Conservation (phyloP, 768 basidiomycete genomes). For the Agaricus subrufescens region DNA sequence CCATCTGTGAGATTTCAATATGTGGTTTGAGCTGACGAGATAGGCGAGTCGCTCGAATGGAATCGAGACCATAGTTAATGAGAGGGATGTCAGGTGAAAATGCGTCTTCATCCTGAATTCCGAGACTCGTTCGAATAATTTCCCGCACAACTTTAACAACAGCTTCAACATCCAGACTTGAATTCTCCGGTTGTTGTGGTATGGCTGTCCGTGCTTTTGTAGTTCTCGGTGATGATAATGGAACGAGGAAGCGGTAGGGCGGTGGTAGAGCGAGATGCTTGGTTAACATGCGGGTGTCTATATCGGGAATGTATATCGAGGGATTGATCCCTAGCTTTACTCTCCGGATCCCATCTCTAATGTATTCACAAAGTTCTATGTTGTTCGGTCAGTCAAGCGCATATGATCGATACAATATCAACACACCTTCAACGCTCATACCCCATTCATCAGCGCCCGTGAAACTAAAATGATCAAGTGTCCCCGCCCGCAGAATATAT, state of each 20-base stretch:
- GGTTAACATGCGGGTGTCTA: slow-evolving; percentile 25
- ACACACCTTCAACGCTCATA: slow-evolving; percentile 13
- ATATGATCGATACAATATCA: background rate
- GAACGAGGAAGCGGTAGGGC: slow-evolving; percentile 13
- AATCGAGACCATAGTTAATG: slow-evolving; percentile 38
- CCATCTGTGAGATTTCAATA: slow-evolving; percentile 29
- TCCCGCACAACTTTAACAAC: slow-evolving; percentile 12
- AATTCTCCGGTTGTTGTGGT: slow-evolving; percentile 1
- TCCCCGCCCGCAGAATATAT: slow-evolving; percentile 12
- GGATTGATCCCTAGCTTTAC: slow-evolving; percentile 18
- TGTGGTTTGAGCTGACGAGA: slow-evolving; percentile 26
- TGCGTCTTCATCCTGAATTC: slow-evolving; percentile 25
- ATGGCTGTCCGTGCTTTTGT: background rate
- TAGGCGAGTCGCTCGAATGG: slow-evolving; percentile 31
- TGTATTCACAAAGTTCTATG: slow-evolving; percentile 23
- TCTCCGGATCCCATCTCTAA: slow-evolving; percentile 26
- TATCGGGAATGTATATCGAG: slow-evolving; percentile 26
- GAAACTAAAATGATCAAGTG: slow-evolving; percentile 7
- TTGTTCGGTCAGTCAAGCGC: background rate
- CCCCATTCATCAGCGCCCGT: slow-evolving; percentile 13
- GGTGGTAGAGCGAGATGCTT: slow-evolving; percentile 18
- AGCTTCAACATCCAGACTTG: slow-evolving; percentile 7
- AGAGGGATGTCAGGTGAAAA: slow-evolving; percentile 32
- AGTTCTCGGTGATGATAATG: background rate
- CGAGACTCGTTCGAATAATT: slow-evolving; percentile 13